Evolutionary conservation across 352 stramenopile species (phyloP).

Genomic region (Globisporangium okanoganense): DNA sequence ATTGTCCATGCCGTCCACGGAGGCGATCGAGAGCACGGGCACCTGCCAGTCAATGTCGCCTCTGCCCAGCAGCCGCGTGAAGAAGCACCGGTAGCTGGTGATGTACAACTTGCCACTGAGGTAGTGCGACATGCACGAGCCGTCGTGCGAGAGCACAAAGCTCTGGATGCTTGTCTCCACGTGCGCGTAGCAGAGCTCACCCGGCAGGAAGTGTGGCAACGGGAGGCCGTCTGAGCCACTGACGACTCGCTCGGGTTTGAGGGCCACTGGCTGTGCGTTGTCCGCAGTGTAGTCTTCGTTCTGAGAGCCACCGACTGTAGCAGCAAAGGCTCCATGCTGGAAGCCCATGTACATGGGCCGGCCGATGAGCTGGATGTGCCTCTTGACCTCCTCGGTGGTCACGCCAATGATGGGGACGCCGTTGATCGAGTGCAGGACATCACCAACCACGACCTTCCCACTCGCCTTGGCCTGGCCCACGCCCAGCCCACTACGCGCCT

Average conservation of each 20-base stretch:
- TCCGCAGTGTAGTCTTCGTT: constrained; percentile 13
- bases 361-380: constrained; percentile 63
- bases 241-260: neutral
- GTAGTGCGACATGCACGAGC: constrained; percentile 65
- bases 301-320: constrained; percentile 9
- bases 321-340: constrained; percentile 27
- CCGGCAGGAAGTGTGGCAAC: constrained; percentile 47
- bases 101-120: constrained; percentile 77
- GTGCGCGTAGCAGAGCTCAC: constrained; percentile 77
- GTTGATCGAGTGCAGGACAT: constrained; percentile 81
- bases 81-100: constrained; percentile 83
- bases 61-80: constrained; percentile 44
- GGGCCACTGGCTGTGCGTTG: neutral
- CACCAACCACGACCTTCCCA: constrained; percentile 52
- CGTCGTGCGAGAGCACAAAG: constrained; percentile 57
- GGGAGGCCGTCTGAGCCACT: constrained; percentile 4
- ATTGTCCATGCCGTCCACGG: constrained; percentile 56
- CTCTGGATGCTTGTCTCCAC: constrained; percentile 68
- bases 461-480: constrained; percentile 59
- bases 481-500: constrained; percentile 15
- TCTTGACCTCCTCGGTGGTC: constrained; percentile 78
- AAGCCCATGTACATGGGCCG: constrained; percentile 75
- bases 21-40: constrained; percentile 69
- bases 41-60: constrained; percentile 72
- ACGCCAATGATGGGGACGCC: constrained; percentile 62